These are phyloP conservation scores for Triticum turgidum DNA, from an alignment of 176 grass and related monocot species.

Conservation along the genomic window DNA sequence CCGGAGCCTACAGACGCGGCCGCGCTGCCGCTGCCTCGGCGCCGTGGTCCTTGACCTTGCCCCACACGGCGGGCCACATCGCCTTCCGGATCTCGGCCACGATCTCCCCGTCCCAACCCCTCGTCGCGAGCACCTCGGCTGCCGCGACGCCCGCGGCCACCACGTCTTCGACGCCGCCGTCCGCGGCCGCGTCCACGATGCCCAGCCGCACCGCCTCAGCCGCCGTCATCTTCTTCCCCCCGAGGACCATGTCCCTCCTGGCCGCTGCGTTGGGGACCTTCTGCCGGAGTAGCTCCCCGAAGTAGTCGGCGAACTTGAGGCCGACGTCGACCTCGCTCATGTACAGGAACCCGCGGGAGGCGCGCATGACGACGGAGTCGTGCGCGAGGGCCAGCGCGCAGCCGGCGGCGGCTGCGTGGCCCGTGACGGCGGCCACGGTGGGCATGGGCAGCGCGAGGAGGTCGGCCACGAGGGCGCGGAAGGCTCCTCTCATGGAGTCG, in stretches of 20 bases:
- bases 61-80: slow-evolving; percentile 27
- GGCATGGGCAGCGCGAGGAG: slow-evolving; percentile 71
- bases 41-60: slow-evolving; percentile 10
- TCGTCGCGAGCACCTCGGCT: slow-evolving; percentile 36
- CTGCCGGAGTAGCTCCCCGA: slow-evolving; percentile 44
- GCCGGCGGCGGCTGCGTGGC: slow-evolving; percentile 58
- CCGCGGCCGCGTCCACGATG: slow-evolving; percentile 47
- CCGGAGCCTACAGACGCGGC: background rate
- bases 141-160: slow-evolving; percentile 28
- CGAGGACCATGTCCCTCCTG: slow-evolving; percentile 48
- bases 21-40: background rate
- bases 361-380: slow-evolving; percentile 67
- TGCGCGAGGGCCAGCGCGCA: slow-evolving; percentile 53
- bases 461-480: slow-evolving; percentile 45
- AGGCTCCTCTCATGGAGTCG: slow-evolving; percentile 2
- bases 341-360: slow-evolving; percentile 66
- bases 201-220: slow-evolving; percentile 39
- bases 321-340: slow-evolving; percentile 73
- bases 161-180: slow-evolving; percentile 33
- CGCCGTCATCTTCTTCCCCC: slow-evolving; percentile 45
- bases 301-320: slow-evolving; percentile 43
- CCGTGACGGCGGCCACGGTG: slow-evolving; percentile 51
- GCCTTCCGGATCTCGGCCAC: slow-evolving; percentile 36
- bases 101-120: slow-evolving; percentile 35
- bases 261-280: slow-evolving; percentile 56